Evolutionary conservation across 495 filamentous ascomycete genomes (phyloP), one percentile per base, ranked within the genome.

Genomic region (Amorphotheca resinae): DNA sequence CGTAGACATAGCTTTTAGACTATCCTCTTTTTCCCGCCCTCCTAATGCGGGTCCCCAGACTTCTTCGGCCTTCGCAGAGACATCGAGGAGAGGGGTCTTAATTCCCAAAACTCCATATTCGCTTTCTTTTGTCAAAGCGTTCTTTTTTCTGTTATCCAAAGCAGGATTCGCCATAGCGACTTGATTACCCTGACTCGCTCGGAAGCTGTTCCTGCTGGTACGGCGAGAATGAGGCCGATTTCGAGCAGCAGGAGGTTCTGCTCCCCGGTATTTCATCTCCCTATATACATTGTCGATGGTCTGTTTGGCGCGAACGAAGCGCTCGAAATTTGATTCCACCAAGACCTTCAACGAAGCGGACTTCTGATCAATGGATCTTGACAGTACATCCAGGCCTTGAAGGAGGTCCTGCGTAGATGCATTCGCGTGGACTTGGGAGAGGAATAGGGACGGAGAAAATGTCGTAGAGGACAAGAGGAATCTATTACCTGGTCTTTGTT

Each of bases 201-300:
- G 63, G 33, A 74, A 76, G 52, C 73, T 78, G 39, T 71, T 77
- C 52, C 75, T 69, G 54, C 82, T 80, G 18, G 69, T 60, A 50
- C 75, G 73, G 12, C 76, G 61, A 30, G 73, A 78, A 41, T 80
- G 76, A 37, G 63, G 59, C 21, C 74, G 61, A 16, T 59, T 50
- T 5, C 65, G 61, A 2, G 55, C 47, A 11, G 30, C 15, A 14
- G 66, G 54, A 15, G 73, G 69, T 23, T 82, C 76, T 5, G 63
- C 70, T 2, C 85, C 86, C 52, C 86, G 81, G 41, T 84, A 86
- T 39, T 87, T 86, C 91, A 98, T 96, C 62, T 96, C 93, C 26
- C 75, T 87, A 61, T 98, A 98, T 28, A 98, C 91, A 65, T 87
- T 87, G 63, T 98, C 91, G 48, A 98, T 96, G 5, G 87, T 95